Conservation (phyloP, 2,329 filamentous ascomycete genomes). For the Stylonectria norvegica region DNA sequence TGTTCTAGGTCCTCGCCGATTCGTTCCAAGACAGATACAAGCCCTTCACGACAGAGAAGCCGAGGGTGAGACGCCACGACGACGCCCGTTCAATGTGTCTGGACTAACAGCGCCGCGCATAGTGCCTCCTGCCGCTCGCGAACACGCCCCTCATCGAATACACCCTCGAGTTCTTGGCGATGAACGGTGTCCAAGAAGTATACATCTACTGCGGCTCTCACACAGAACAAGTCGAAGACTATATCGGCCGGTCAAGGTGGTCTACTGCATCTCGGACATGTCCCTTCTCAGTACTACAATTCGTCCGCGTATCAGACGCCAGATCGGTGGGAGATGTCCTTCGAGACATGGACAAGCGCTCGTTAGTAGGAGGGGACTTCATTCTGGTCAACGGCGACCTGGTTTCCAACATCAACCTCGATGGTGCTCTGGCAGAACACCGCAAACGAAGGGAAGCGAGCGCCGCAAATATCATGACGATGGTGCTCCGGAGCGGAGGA, state of each 20-base stretch:
- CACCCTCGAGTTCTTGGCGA: conserved; percentile 91
- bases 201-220: conserved; percentile 90
- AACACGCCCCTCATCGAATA: conserved; percentile 97
- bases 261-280: conserved; percentile 54
- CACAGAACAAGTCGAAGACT: conserved; percentile 80
- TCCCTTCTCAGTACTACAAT: conserved; percentile 76
- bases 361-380: conserved; percentile 85
- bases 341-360: conserved; percentile 84
- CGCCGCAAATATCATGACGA: conserved; percentile 97
- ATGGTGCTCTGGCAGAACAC: conserved; percentile 72
- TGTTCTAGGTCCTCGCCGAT: conserved; percentile 75
- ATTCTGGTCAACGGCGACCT: conserved; percentile 89
- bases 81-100: neutral
- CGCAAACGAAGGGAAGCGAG: conserved; percentile 75
- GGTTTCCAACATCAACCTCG: conserved; percentile 84
- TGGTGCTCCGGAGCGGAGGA: conserved; percentile 79
- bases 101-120: conserved; percentile 18
- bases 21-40: conserved; percentile 90
- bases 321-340: conserved; percentile 90
- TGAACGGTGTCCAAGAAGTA: conserved; percentile 91
- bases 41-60: conserved; percentile 84
- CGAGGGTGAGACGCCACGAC: conserved; percentile 61
- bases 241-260: conserved; percentile 74
- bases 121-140: conserved; percentile 90
- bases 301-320: conserved; percentile 80